phyloP scores from a whole-genome alignment of 1,139 yeast species.

The Pichia sp. region DNA sequence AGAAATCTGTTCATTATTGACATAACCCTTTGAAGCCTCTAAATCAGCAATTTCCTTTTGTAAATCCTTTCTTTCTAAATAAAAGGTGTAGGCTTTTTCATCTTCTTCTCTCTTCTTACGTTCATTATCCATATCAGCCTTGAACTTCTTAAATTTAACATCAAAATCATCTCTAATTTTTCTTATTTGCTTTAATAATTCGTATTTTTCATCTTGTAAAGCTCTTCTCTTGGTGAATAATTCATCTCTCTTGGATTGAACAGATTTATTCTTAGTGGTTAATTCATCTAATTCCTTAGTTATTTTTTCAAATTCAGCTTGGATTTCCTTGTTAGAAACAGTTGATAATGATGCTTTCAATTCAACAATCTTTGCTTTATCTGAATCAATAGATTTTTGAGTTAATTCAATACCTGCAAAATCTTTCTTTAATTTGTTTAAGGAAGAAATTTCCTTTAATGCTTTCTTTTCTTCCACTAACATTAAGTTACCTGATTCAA shows the following conservation, averaged over 20 bases:
- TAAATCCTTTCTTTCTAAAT: constrained; percentile 28
- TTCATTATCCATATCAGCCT: constrained; percentile 61
- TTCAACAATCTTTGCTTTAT: constrained; percentile 68
- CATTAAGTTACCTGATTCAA: constrained; percentile 75
- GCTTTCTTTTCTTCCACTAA: constrained; percentile 87
- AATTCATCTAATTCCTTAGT: constrained; percentile 58
- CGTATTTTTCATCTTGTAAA: constrained; percentile 64
- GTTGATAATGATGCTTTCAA: constrained; percentile 63
- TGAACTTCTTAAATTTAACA: constrained; percentile 64
- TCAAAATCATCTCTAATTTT: constrained; percentile 62
- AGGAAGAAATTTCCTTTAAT: constrained; percentile 77
- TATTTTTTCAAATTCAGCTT: constrained; percentile 51
- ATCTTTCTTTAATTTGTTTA: constrained; percentile 78
- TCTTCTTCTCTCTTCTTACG: constrained; percentile 65
- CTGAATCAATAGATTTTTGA: constrained; percentile 76
- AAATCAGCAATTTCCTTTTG: constrained; percentile 53
- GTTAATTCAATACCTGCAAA: constrained; percentile 66
- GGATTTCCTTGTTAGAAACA: constrained; percentile 48
- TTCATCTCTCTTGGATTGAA: constrained; percentile 59
- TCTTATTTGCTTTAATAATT: constrained; percentile 56
- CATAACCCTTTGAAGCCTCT: constrained; percentile 66
- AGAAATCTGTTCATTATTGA: constrained; percentile 36
- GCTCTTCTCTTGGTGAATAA: constrained; percentile 62
- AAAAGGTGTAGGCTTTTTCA: constrained; percentile 28
- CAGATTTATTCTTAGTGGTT: constrained; percentile 53